phyloP scores from a whole-genome alignment of 345 rosid species.

The Lepidium africanum region DNA sequence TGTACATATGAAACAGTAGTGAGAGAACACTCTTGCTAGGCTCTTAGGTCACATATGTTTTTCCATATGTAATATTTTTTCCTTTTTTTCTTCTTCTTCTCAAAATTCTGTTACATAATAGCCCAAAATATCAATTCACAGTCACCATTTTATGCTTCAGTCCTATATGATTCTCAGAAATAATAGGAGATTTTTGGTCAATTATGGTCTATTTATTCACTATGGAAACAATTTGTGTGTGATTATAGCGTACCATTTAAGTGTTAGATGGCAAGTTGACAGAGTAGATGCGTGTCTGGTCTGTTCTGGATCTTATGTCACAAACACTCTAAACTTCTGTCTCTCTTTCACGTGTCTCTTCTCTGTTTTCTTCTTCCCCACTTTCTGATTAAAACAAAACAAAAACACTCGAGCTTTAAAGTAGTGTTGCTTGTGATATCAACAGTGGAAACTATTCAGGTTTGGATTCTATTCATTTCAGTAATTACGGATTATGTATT shows the following conservation, averaged over 20 bases:
- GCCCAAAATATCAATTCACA: slow-evolving; percentile 3
- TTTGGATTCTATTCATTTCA: neutral
- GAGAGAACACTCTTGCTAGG: slow-evolving; percentile 18
- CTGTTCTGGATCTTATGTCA: slow-evolving; percentile 20
- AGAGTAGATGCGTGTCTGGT: slow-evolving; percentile 12
- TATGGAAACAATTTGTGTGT: neutral
- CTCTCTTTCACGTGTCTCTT: slow-evolving; percentile 23
- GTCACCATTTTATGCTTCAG: neutral
- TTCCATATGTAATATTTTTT: slow-evolving; percentile 23
- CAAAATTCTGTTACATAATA: neutral
- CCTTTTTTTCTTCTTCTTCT: neutral
- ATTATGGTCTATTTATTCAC: neutral
- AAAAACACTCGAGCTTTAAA: neutral
- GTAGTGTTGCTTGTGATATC: neutral
- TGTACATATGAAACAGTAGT: slow-evolving; percentile 22
- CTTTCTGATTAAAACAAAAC: neutral
- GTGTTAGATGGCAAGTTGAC: slow-evolving; percentile 11
- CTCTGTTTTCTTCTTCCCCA: slow-evolving; percentile 21
- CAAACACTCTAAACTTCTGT: slow-evolving; percentile 7
- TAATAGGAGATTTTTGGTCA: too few relatives aligned
- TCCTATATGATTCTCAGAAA: neutral
- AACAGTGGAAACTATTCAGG: neutral
- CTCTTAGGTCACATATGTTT: slow-evolving; percentile 14
- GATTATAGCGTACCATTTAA: neutral
- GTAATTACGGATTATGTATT: slow-evolving; percentile 9